Conservation (phyloP, 768 basidiomycete genomes). For the Lyophyllum semitale region DNA sequence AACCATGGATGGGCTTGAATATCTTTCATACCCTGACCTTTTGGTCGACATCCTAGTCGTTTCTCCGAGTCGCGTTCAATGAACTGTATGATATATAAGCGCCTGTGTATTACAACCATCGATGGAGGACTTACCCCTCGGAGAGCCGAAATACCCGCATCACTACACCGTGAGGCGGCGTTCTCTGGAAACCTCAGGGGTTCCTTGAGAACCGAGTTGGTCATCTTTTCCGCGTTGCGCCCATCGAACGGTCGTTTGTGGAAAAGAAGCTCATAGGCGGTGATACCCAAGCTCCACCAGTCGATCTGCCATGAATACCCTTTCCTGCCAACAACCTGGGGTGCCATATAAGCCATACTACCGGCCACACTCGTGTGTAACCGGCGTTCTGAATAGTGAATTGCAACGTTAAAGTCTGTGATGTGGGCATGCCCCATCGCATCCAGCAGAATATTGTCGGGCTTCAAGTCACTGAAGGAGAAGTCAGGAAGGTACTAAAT, state of each 20-base stretch:
- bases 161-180: conserved; percentile 58
- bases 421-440: conserved; percentile 93
- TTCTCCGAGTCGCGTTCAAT: conserved; percentile 79
- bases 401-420: conserved; percentile 99
- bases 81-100: conserved; percentile 50
- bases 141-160: conserved; percentile 66
- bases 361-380: conserved; percentile 93
- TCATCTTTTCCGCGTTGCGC: conserved; percentile 86
- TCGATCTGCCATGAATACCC: conserved; percentile 94
- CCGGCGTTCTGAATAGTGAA: conserved; percentile 91
- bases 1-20: conserved; percentile 89
- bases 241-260: conserved; percentile 87
- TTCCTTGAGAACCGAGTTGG: conserved; percentile 82
- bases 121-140: conserved; percentile 52
- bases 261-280: conserved; percentile 88
- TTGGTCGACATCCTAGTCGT: conserved; percentile 78
- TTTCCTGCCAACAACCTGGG: conserved; percentile 88
- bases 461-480: conserved; percentile 82
- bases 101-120: conserved; percentile 10
- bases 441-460: conserved; percentile 95
- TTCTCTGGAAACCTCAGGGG: conserved; percentile 76
- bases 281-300: conserved; percentile 95
- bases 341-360: conserved; percentile 99
- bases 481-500: conserved; percentile 8
- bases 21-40: conserved; percentile 73